Evolutionary conservation across 331 rosid genomes (phyloP), one percentile per base, ranked within the genome.

Genomic region (Cydonia oblonga): DNA sequence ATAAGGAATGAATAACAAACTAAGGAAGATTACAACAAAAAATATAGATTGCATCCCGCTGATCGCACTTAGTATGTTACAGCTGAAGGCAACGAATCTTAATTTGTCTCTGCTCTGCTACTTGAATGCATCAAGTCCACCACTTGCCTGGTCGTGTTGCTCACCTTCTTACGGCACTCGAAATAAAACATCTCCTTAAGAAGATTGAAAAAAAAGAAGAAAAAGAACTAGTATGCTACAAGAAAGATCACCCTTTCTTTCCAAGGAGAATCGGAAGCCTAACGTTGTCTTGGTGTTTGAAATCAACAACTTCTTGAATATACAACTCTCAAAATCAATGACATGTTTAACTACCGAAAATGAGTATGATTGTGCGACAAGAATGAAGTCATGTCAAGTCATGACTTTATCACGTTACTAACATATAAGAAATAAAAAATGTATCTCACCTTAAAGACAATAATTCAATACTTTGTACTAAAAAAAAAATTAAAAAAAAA

Each of bases 111-210:
- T 73, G 84, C 89, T 71, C 83, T 90, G 68, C 81, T 82, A 83
- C 84, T 88, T 69, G 66, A 30, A 53, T 81, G 78, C 15, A 87
- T 88, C 68, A 91, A 70, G 80, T 90, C 90, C 84, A 82, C 81
- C 61, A 63, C 84, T 78, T 86, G 80, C 84, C 74, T 87, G 64
- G 89, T 84, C 66, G 74, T 79, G 58, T 85, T 90, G 79, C 72
- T 85, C 70, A 83, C 30, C 63, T 80, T 80, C 80, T 87, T 90
- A 74, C 96, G 85, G 89, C 88, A 80, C 33, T 76, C 24, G 59
- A 63, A 77, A 70, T 32, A 35, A 54, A 70, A 54, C 42, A 9
- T 2, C 12, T 42, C 20, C 42, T 9, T 35, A 35, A 72, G 69
- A 72, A 23, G 11, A 49, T 42, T 20, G 24, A 35, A 53, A 33